phyloP scores from a whole-genome alignment of 228 moss, liverwort and hornwort species.

The Sphagnum magellanicum region DNA sequence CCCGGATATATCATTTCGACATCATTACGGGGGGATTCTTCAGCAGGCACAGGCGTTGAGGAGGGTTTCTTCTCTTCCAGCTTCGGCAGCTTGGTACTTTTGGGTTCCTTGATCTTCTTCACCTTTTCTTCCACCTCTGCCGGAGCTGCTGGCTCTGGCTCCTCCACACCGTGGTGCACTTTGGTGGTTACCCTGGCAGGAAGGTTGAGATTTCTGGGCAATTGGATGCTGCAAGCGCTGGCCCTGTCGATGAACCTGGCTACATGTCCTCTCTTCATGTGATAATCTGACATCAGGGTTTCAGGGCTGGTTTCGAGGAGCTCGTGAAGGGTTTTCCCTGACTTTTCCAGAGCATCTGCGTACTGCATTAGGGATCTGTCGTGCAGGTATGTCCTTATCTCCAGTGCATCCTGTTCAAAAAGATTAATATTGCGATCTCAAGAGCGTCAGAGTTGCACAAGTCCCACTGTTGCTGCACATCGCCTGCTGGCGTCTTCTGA shows the following conservation, averaged over 20 bases:
- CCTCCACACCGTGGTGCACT: background rate
- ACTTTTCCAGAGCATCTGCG: slow-evolving; percentile 63
- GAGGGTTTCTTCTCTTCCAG: no score
- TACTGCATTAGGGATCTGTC: slow-evolving; percentile 79
- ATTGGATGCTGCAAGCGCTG: slow-evolving; percentile 44
- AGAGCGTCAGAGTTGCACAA: background rate
- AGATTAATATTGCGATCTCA: no score
- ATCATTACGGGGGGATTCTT: background rate
- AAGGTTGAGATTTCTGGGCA: slow-evolving; percentile 54
- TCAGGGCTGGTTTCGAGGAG: slow-evolving; percentile 54
- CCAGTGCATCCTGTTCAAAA: slow-evolving; percentile 64
- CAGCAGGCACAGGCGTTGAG: background rate
- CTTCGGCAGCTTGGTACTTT: no score
- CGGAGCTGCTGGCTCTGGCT: background rate
- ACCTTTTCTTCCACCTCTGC: no score
- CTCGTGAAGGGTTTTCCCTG: slow-evolving; percentile 54
- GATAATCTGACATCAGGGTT: slow-evolving; percentile 42
- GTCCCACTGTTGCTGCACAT: no score
- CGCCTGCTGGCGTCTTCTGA: no score
- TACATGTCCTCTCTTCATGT: slow-evolving; percentile 85
- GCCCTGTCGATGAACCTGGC: slow-evolving; percentile 74
- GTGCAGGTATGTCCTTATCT: slow-evolving; percentile 72
- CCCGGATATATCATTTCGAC: slow-evolving; percentile 3
- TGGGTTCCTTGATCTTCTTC: no score
- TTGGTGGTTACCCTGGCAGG: slow-evolving; percentile 16